Percentiles rank a stretch among this genome's conserved stretches.
Evolutionary conservation across 2,329 filamentous ascomycete genomes (phyloP).

Genomic region (Arthroderma uncinatum): DNA sequence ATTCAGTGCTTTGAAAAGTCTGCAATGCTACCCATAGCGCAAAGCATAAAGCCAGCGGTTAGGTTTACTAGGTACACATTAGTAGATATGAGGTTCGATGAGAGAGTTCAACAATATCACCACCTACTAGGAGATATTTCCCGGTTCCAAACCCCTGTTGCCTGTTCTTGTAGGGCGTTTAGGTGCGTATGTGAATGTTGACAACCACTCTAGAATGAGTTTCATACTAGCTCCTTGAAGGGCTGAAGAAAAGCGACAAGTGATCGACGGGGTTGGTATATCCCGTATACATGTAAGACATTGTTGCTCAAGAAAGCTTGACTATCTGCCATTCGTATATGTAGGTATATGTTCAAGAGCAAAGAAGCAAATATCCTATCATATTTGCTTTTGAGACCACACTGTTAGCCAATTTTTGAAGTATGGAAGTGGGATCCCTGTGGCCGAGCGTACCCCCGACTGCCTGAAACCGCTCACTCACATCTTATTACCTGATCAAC

Average conservation of each 20-base stretch:
- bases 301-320: not conserved
- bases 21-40: not conserved
- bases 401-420: not conserved
- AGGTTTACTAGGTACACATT: not conserved
- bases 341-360: not conserved
- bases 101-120: not conserved
- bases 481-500: not conserved
- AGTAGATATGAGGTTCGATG: not conserved
- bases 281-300: not conserved
- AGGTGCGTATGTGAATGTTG: not conserved
- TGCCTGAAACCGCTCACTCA: slow-evolving; percentile 1
- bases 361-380: not conserved
- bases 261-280: not conserved
- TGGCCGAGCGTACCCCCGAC: not conserved
- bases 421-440: not conserved
- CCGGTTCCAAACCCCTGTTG: not conserved
- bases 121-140: not conserved
- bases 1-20: not conserved
- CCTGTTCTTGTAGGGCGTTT: not conserved
- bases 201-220: not conserved
- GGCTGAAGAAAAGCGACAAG: not conserved
- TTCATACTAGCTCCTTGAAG: not conserved
- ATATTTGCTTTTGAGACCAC: slow-evolving; percentile 1
- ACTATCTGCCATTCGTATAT: not conserved
- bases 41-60: not conserved